Conservation (phyloP, 345 rosid species). For the Aegle marmelos region DNA sequence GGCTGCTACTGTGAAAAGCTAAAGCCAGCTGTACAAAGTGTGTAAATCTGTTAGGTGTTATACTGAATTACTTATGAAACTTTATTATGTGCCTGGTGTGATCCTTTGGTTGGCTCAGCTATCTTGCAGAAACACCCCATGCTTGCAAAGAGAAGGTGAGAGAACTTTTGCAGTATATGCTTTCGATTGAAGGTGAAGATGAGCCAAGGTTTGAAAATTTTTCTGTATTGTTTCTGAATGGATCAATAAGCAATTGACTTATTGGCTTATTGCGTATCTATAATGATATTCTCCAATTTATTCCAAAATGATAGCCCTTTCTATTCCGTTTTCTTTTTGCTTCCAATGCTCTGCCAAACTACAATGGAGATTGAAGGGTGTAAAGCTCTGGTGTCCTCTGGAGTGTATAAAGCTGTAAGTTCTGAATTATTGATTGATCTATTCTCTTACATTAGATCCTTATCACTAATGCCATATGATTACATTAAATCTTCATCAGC, state of each 20-base stretch:
- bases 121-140: conserved; percentile 84
- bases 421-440: not conserved
- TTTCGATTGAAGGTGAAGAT: conserved; percentile 79
- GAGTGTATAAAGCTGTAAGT: conserved; percentile 69
- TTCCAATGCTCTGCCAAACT: conserved; percentile 86
- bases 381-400: conserved; percentile 49
- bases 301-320: conserved; percentile 60
- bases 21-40: not conserved
- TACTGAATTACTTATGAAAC: not conserved
- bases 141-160: conserved; percentile 72
- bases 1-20: not conserved
- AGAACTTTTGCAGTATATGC: conserved; percentile 72
- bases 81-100: not conserved
- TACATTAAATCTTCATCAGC: not conserved
- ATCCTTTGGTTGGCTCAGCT: conserved; percentile 39
- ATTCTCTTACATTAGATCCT: not conserved
- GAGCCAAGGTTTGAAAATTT: conserved; percentile 61
- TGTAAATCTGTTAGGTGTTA: not conserved
- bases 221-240: not conserved
- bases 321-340: conserved; percentile 66
- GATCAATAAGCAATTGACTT: not conserved
- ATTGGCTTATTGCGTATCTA: conserved; percentile 11
- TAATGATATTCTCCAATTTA: conserved; percentile 13
- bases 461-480: not conserved
- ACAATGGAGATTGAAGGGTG: conserved; percentile 74